Evolutionary conservation across 2,329 filamentous ascomycete species (phyloP).

Genomic region (Drechmeria coniospora): DNA sequence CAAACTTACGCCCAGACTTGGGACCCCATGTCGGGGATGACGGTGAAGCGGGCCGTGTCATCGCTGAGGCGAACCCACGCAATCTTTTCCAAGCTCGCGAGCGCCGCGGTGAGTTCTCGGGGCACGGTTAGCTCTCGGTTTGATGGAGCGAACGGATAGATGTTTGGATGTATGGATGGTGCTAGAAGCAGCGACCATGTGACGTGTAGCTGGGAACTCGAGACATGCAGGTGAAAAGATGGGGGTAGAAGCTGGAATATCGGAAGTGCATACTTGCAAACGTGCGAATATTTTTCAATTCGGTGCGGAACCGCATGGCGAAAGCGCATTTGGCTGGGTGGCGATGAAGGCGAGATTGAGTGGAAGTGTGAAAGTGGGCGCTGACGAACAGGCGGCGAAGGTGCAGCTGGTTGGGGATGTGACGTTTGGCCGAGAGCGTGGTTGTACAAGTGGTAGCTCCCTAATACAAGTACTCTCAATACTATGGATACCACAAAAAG

Average conservation of each 20-base stretch:
- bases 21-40: conserved; percentile 85
- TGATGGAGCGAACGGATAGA: background rate
- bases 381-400: too few species aligned
- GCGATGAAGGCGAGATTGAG: background rate
- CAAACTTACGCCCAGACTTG: conserved; percentile 82
- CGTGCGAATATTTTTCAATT: conserved; percentile 49
- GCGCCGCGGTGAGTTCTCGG: conserved; percentile 47
- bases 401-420: conserved; percentile 1
- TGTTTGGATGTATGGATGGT: too few species aligned
- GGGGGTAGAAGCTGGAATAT: too few species aligned
- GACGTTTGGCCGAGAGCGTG: too few species aligned
- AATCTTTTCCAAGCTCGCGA: conserved; percentile 60
- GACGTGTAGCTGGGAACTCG: too few species aligned
- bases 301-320: conserved; percentile 51
- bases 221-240: conserved; percentile 1
- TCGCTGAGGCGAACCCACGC: conserved; percentile 85
- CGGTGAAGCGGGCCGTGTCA: conserved; percentile 79
- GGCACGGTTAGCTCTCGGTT: background rate
- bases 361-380: background rate
- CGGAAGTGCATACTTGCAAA: conserved; percentile 52
- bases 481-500: too few species aligned
- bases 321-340: background rate
- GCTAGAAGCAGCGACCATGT: too few species aligned
- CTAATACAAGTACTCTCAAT: too few species aligned
- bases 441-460: too few species aligned